phyloP scores from a whole-genome alignment of 2,329 filamentous ascomycete genomes.

The Aureobasidium leucospermi region DNA sequence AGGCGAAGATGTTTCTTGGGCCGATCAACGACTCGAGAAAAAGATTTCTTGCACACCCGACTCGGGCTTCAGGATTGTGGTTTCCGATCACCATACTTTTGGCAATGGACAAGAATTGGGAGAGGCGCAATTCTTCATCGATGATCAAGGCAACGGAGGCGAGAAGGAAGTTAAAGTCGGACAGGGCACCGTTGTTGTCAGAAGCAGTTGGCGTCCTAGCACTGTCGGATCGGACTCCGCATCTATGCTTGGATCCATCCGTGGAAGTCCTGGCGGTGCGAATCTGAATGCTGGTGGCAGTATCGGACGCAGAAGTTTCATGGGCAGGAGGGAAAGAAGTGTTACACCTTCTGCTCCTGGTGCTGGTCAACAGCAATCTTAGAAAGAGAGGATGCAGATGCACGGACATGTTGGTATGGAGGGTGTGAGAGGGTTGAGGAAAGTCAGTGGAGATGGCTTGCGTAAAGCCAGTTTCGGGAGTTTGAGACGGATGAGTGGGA shows the following conservation, averaged over 20 bases:
- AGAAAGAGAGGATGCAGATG: neutral
- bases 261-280: neutral
- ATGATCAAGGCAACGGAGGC: conserved; percentile 60
- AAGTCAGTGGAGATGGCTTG: too few species aligned
- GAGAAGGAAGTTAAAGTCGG: conserved; percentile 70
- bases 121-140: conserved; percentile 84
- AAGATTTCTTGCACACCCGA: conserved; percentile 66
- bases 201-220: conserved; percentile 58
- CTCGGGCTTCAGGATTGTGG: conserved; percentile 75
- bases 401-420: too few species aligned
- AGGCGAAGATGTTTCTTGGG: conserved; percentile 58
- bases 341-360: conserved; percentile 8
- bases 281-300: neutral
- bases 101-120: conserved; percentile 77
- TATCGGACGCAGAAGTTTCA: conserved; percentile 15
- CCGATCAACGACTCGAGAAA: conserved; percentile 66
- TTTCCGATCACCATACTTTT: conserved; percentile 79
- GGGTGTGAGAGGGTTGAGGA: too few species aligned
- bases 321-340: conserved; percentile 15
- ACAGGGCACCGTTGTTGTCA: conserved; percentile 65
- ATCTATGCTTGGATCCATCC: neutral
- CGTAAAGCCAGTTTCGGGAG: neutral
- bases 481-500: neutral
- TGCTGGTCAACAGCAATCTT: neutral
- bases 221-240: neutral